phyloP scores from a whole-genome alignment of 495 filamentous ascomycete species.

The Podospora appendiculata region DNA sequence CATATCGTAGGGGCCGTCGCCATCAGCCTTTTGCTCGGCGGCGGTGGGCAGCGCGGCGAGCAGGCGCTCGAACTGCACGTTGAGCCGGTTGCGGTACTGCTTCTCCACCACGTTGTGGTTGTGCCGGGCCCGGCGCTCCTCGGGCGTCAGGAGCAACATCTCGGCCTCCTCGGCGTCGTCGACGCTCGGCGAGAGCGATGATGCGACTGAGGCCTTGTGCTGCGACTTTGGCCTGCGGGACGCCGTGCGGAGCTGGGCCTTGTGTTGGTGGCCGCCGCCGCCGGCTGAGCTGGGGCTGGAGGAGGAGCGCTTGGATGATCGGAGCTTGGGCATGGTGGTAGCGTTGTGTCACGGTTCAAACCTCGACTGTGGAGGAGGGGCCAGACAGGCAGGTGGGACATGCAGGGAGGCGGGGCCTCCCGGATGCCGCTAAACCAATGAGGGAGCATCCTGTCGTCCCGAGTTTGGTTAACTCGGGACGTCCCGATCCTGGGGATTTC shows the following conservation, averaged over 20 bases:
- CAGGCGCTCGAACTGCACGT: slow-evolving; percentile 20
- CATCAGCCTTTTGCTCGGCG: background rate
- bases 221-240: slow-evolving; percentile 8
- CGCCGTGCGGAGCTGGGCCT: slow-evolving; percentile 15
- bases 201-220: background rate
- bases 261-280: background rate
- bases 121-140: slow-evolving; percentile 16
- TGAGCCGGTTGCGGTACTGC: slow-evolving; percentile 23
- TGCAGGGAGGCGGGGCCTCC: too few relatives aligned
- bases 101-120: slow-evolving; percentile 25
- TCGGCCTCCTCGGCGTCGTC: background rate
- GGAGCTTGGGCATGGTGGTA: background rate
- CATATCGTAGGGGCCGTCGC: background rate
- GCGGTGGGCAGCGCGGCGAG: slow-evolving; percentile 15
- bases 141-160: slow-evolving; percentile 10
- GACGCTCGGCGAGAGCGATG: background rate
- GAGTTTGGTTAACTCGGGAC: too few relatives aligned
- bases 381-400: too few relatives aligned
- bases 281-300: background rate
- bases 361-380: too few relatives aligned
- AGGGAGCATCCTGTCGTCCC: too few relatives aligned
- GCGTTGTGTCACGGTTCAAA: too few relatives aligned
- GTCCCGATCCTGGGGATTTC: too few relatives aligned
- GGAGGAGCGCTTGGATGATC: background rate
- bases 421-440: too few relatives aligned